Base-by-base conservation (phyloP, 768 basidiomycete species). In the Tulasnella sp. region DNA sequence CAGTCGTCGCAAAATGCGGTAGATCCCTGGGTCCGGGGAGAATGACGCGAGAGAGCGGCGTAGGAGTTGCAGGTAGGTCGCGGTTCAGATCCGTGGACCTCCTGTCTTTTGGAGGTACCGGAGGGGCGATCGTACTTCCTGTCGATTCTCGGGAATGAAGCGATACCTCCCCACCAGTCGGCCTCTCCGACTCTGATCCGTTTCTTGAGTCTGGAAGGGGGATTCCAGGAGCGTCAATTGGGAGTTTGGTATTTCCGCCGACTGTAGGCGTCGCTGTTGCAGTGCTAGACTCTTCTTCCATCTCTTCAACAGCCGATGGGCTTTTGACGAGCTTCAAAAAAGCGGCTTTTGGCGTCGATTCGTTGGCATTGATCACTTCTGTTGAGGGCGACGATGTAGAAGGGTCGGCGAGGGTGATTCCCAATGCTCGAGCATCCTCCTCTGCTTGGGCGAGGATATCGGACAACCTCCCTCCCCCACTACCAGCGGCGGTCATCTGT, bases 61-160 rank as follows among this genome's bases (percentile, higher is more conserved):
- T 77, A 11, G 76, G 76, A 31, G 76, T 50, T 12, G 48, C 22
- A 31, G 76, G 74, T 28, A 48, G 48, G 8, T n/a, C 48, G 42
- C 46, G 72, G 34, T 80, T 74, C 1, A 34, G 72, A 46, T 80
- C 48, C 12, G 34, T n/a, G 22, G 74, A 46, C 40, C 4, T 24
- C 22, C 48, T 48, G 7, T 80, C 79, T 73, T 80, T 80, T 3
- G 79, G 79, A 24, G 79, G 79, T 12, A 80, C 72, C 12, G 79
- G 79, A 42, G 79, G 79, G 20, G 72, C 74, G 41, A 80, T 80
- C 40, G 79, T 80, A 28, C 72, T 46, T 20, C 44, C 50, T 3
- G 79, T 74, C 31, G 31, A 18, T 37, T 73, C 72, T 80, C 24
- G 79, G 11, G 64, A 80, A 60, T 80, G 79, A 8, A 72, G 31